These are phyloP conservation scores for Macrophomina phaseolina DNA, from an alignment of 2,329 filamentous ascomycete genomes.

Conservation along the genomic window DNA sequence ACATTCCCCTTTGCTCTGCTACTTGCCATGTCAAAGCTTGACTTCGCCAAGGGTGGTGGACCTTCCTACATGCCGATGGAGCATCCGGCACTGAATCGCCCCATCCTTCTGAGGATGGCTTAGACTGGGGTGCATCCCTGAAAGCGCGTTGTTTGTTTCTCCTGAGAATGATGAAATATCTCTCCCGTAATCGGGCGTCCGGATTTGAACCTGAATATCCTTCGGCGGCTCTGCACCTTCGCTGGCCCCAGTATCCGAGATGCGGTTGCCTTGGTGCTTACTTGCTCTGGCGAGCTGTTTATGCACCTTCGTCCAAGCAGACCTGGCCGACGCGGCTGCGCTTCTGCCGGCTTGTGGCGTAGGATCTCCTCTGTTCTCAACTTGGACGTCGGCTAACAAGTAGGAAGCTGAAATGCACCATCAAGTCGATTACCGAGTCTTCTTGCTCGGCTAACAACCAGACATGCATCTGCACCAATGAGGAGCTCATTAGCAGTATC, in stretches of 20 bases:
- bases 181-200: background rate
- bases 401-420: background rate
- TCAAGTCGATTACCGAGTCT: slow-evolving; percentile 27
- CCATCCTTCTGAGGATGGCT: background rate
- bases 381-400: background rate
- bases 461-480: slow-evolving; percentile 34
- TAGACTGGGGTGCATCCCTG: background rate
- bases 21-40: background rate
- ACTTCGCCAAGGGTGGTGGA: background rate
- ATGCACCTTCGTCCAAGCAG: background rate
- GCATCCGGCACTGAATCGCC: background rate
- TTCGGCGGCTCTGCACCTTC: slow-evolving; percentile 2
- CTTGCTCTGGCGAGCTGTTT: slow-evolving; percentile 5
- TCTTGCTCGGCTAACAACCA: slow-evolving; percentile 35
- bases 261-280: background rate
- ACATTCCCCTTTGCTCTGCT: background rate
- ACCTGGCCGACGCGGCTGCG: background rate
- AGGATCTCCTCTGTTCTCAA: background rate
- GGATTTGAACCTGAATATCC: background rate
- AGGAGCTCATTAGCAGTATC: slow-evolving; percentile 31
- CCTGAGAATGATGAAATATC: background rate
- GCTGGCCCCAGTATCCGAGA: background rate
- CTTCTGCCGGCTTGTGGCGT: background rate
- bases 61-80: background rate
- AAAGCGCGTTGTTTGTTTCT: background rate